Conservation (phyloP, 306 rosid genomes). For the Cicer yamashitae region DNA sequence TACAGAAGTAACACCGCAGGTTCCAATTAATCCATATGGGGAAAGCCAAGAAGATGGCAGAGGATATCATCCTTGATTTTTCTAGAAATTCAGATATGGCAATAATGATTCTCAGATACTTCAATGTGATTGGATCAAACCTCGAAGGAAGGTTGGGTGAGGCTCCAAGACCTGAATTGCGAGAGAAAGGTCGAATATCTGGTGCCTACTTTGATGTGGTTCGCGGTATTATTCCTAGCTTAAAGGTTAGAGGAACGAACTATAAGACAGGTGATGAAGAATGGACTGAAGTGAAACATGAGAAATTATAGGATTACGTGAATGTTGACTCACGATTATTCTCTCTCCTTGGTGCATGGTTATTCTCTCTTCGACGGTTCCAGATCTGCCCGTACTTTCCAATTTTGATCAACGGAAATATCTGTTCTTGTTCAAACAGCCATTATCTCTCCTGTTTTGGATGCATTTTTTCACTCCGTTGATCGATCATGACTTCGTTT, state of each 20-base stretch:
- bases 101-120: constrained; percentile 87
- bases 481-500: no score
- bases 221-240: constrained; percentile 77
- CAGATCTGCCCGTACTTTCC: no score
- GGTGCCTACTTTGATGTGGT: constrained; percentile 99
- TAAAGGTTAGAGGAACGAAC: constrained; percentile 56
- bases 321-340: constrained; percentile 69
- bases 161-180: constrained; percentile 96
- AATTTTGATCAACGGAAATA: no score
- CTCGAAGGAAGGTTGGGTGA: constrained; percentile 97
- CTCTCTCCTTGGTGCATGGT: no score
- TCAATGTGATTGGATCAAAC: constrained; percentile 98
- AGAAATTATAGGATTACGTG: constrained; percentile 79
- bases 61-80: constrained; percentile 90
- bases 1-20: constrained; percentile 86
- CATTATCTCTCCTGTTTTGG: no score
- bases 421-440: no score
- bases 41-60: constrained; percentile 97
- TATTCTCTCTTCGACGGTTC: no score
- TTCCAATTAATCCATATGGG: constrained; percentile 97
- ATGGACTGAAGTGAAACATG: constrained; percentile 77
- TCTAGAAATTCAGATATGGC: constrained; percentile 92
- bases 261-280: constrained; percentile 72
- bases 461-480: no score
- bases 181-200: constrained; percentile 96